phyloP scores from a whole-genome alignment of 202 grass and related monocot species.

The Brachypodium distachyon region DNA sequence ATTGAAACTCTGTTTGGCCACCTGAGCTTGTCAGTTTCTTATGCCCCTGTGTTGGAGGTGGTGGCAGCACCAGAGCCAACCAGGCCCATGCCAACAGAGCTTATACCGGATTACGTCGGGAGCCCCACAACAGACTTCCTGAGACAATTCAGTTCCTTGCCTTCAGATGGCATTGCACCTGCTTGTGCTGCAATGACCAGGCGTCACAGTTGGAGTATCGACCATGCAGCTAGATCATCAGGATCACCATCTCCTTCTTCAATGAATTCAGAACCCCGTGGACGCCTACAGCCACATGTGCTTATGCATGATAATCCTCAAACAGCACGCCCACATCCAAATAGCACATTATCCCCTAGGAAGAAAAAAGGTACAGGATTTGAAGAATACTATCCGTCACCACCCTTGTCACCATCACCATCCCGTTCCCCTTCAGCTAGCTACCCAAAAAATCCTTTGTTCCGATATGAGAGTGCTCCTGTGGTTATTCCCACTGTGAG shows the following conservation, averaged over 20 bases:
- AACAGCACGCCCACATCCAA: slow-evolving; percentile 15
- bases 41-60: slow-evolving; percentile 54
- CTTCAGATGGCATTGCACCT: slow-evolving; percentile 39
- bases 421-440: slow-evolving; percentile 24
- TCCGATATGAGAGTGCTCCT: slow-evolving; percentile 50
- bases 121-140: slow-evolving; percentile 73
- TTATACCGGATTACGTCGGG: slow-evolving; percentile 83
- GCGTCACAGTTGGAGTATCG: slow-evolving; percentile 73
- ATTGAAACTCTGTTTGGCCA: slow-evolving; percentile 64
- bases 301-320: slow-evolving; percentile 16
- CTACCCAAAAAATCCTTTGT: slow-evolving; percentile 32
- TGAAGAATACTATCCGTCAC: slow-evolving; percentile 36
- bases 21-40: slow-evolving; percentile 69
- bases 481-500: slow-evolving; percentile 20
- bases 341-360: slow-evolving; percentile 15
- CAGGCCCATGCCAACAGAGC: slow-evolving; percentile 33
- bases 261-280: slow-evolving; percentile 17
- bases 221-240: slow-evolving; percentile 28
- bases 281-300: neutral
- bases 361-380: slow-evolving; percentile 31
- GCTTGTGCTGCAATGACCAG: slow-evolving; percentile 30
- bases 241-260: slow-evolving; percentile 26
- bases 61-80: slow-evolving; percentile 30
- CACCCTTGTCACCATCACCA: slow-evolving; percentile 31
- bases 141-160: slow-evolving; percentile 52